Evolutionary conservation across 2,329 filamentous ascomycete species (phyloP), one percentile per base, ranked within the genome.

Genomic region (Colletotrichum sp.): DNA sequence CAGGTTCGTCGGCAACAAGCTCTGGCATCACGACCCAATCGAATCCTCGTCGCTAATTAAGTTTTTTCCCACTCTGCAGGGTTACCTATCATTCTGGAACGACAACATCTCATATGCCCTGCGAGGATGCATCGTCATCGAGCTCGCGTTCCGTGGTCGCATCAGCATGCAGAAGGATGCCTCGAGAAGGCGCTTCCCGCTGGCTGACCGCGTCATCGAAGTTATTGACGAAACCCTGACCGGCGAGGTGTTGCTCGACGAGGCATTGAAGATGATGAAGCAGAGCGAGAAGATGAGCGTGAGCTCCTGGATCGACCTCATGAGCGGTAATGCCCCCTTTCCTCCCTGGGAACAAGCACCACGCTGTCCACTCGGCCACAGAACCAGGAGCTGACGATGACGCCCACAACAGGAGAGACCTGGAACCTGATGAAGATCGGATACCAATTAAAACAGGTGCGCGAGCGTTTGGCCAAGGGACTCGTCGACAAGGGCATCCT

Each of bases 381-480:
- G 30, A 62, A 16, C 36, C 64, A 30, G 22, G 52, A 67, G 61
- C 75, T 76, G 73, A 75, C 34, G 30, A 71, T 27, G 30, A 27
- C 30, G 30, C n/a, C 36, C 56, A 34, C 16, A 28, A 58, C 83
- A 98, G 96, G 97, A 84, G 97, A 99, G 87, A 99, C 97, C 71
- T 99, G 97, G 97, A 99, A 99, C 84, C 89, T 99, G 79, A 98
- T 99, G 97, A 99, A 99, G 90, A 99, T 99, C 81, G 97, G 97
- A 84, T 99, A 99, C 87, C 97, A 99, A 89, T 91, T 99, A 80
- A 99, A 99, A 89, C 97, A 99, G 90, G 97, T 99, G 75, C 96
- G 97, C 83, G 97, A 99, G 88, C 95, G 97, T 74, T 91, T 99
- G 73, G 96, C 96, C 82, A 99, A 99, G 87, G 97, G 97, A 39